Conservation (phyloP, 768 basidiomycete genomes). For the Macrolepiota albuminosa region DNA sequence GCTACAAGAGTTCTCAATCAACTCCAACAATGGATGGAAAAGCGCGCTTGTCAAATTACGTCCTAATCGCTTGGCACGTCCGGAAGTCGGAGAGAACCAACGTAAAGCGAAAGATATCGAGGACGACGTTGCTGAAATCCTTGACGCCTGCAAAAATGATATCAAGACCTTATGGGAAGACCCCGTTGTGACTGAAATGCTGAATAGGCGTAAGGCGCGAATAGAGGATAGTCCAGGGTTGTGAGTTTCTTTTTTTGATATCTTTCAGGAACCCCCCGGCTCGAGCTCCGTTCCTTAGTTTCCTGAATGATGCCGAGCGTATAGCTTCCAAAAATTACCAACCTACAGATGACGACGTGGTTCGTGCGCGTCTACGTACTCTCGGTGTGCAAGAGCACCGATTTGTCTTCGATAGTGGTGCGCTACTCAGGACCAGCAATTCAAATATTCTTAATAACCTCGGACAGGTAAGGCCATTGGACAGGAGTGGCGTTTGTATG, state of each 20-base stretch:
- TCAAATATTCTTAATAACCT: background rate
- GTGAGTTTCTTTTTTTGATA: slow-evolving; percentile 36
- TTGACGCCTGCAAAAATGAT: slow-evolving; percentile 58
- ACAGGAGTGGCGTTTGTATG: slow-evolving; percentile 76
- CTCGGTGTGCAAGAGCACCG: slow-evolving; percentile 74
- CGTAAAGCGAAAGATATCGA: slow-evolving; percentile 37
- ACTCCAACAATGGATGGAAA: slow-evolving; percentile 65
- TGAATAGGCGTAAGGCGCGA: slow-evolving; percentile 46
- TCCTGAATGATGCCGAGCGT: slow-evolving; percentile 64
- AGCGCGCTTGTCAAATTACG: slow-evolving; percentile 55
- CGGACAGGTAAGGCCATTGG: slow-evolving; percentile 49
- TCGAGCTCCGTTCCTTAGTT: slow-evolving; percentile 35
- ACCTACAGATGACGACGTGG: slow-evolving; percentile 71
- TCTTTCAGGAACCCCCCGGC: background rate
- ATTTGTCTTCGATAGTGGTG: slow-evolving; percentile 62
- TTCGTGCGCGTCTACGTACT: slow-evolving; percentile 74
- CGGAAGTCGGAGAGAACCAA: slow-evolving; percentile 14
- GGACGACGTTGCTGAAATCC: slow-evolving; percentile 52
- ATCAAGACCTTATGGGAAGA: slow-evolving; percentile 71
- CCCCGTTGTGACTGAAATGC: slow-evolving; percentile 53
- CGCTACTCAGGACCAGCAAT: background rate
- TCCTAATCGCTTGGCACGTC: slow-evolving; percentile 26
- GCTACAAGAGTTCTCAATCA: slow-evolving; percentile 51
- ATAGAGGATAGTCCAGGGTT: slow-evolving; percentile 74
- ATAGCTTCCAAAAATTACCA: slow-evolving; percentile 60